phyloP scores from a whole-genome alignment of 129 eudicot genomes.

The Flaveria brownii region DNA sequence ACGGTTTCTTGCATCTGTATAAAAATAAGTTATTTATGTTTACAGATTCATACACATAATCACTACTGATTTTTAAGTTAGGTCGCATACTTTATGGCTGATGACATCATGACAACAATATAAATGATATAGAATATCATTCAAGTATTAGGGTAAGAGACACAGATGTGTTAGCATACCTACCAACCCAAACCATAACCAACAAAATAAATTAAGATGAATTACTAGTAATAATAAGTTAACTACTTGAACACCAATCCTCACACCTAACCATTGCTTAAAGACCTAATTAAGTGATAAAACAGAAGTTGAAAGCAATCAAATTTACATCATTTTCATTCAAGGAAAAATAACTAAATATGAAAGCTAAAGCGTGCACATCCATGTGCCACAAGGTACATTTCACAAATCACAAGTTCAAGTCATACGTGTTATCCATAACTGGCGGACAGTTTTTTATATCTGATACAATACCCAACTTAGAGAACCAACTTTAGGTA shows the following conservation, averaged over 20 bases:
- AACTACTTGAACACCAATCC: constrained; percentile 8
- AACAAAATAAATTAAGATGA: background rate
- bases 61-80: background rate
- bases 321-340: background rate
- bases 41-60: background rate
- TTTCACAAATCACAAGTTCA: background rate
- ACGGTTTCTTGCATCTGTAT: constrained; percentile 1
- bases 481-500: background rate
- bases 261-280: constrained; percentile 1
- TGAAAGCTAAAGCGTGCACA: background rate
- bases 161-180: constrained; percentile 3
- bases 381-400: background rate
- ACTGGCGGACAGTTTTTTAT: background rate
- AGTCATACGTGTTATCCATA: background rate
- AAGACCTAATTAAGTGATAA: background rate
- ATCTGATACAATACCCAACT: background rate
- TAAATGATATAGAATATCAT: too few relatives aligned
- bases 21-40: background rate
- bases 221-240: background rate
- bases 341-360: background rate
- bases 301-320: background rate
- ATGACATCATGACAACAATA: background rate
- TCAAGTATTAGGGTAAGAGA: background rate
- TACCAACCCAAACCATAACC: background rate
- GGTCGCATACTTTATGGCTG: background rate